Evolutionary conservation across 176 grass and related monocot genomes (phyloP).

Genomic region (Triticum dicoccoides): DNA sequence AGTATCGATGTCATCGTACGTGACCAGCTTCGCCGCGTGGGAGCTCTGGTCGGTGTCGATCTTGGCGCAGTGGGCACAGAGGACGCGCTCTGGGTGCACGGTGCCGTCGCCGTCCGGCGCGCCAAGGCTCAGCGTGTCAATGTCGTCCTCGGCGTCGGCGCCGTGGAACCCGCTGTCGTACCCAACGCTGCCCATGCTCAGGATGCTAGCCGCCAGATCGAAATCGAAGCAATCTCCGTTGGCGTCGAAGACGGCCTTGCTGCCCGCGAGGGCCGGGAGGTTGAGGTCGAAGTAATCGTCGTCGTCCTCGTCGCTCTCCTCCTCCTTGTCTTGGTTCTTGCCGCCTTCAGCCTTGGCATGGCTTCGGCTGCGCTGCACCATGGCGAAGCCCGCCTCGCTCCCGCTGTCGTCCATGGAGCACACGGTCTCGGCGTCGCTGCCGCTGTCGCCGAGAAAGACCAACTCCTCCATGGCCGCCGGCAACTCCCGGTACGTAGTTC

Average conservation of each 20-base stretch:
- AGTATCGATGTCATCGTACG: not conserved
- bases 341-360: not conserved
- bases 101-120: not conserved
- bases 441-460: not conserved
- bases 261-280: not conserved
- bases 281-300: not conserved
- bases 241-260: not conserved
- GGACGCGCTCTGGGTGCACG: not conserved
- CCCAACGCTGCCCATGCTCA: slow-evolving; percentile 1
- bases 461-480: not conserved
- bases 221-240: not conserved
- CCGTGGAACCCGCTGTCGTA: not conserved
- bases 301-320: not conserved
- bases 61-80: not conserved
- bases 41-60: not conserved
- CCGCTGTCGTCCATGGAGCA: not conserved
- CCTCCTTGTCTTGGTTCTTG: not conserved
- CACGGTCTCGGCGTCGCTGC: not conserved
- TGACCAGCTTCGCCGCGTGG: not conserved
- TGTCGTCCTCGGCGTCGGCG: not conserved
- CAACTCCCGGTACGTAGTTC: not conserved
- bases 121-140: not conserved
- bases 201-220: not conserved
- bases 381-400: not conserved
- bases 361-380: not conserved